Evolutionary conservation across 768 basidiomycete species (phyloP), one percentile per base, ranked within the genome.

Genomic region (Xanthoconium purpureum): DNA sequence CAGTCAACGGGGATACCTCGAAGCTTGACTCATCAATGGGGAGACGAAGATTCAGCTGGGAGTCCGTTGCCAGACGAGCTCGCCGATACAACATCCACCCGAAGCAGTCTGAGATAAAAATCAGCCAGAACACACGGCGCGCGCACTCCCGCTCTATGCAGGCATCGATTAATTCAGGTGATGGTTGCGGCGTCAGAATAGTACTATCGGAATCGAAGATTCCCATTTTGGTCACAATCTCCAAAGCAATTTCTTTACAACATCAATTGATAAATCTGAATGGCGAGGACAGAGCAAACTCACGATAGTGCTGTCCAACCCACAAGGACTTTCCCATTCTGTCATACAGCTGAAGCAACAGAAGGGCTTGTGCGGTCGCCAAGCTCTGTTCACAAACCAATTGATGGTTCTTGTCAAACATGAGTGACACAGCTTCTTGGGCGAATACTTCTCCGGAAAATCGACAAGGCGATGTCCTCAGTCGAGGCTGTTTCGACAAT

Each of bases 1-100:
- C 60, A 12, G 73, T 62, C 53, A 73, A 50, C 28, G 83, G 82
- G 29, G 82, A 82, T 54, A 92, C 73, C 69, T 92, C 89, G 63
- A 91, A 92, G 67, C 82, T 85, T 10, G 88, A 84, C 70, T 92
- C 90, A 65, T 91, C 89, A 9, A 84, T 83, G n/a, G 90, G 90
- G 36, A 92, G 75, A 47, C 85, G 81, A 42, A 91, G 78, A 36
- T 77, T 78, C 55, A 83, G 70, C 56, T 87, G 80, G 40, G 73
- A 70, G 43, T 73, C 74, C 55, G 71, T 65, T 59, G 73, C 70
- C 29, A 73, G 69, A 24, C 69, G 71, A 45, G 68, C 53, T 30
- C 73, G 75, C 53, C 70, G 66, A 62, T 71, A 73, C 24, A 73
- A 47, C 50, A 76, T 71, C 63, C 75, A 73, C 42, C 71, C 71